Base-by-base conservation (phyloP, 2,329 filamentous ascomycete genomes). In the Niveomyces coronatus region DNA sequence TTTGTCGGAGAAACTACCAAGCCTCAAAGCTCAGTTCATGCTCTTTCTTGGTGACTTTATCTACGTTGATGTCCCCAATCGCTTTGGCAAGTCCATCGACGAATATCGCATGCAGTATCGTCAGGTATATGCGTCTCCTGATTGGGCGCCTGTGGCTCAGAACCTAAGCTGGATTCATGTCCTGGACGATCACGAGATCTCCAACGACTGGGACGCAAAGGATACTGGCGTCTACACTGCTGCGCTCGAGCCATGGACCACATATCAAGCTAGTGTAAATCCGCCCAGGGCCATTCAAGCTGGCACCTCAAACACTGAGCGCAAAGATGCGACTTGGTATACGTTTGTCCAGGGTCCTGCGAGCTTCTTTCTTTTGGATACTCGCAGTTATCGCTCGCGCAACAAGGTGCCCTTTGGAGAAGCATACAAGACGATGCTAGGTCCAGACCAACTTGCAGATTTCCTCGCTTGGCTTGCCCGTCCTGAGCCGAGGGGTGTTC, bases 81-180 rank as follows among this genome's bases (percentile, higher is more conserved):
- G 82, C 9, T 82, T 88, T 54, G 87, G 86, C 9, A 76, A 71
- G 28, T 71, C 76, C 0, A 64, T 70, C 1, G 78, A 85, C 38
- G 78, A 87, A 51, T 98, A 95, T 57, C 76, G 88, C 35, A 77
- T 85, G 53, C 87, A 95, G 54, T 98, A 98, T 54, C 80, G 89
- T 15, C 86, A 93, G 50, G 80, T 95, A n/a, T 98, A 98, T 53
- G 82, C 85, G 0, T 94, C 88, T 3, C 89, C 89, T 0, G 89
- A 94, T 47, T 98, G 91, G 91, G 68, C 74, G 1, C 65, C 76
- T 1, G 78, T 84, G 9, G 77, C 77, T 1, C 70, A 82, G 48
- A 79, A 86, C 39, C 66, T 96, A n/a, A 93, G 88, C 50, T 98
- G 91, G 91, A 85, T 96, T 31, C 91, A 98, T 53, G 88, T 94